phyloP scores from a whole-genome alignment of 2,329 filamentous ascomycete species.

The Claviceps monticola region DNA sequence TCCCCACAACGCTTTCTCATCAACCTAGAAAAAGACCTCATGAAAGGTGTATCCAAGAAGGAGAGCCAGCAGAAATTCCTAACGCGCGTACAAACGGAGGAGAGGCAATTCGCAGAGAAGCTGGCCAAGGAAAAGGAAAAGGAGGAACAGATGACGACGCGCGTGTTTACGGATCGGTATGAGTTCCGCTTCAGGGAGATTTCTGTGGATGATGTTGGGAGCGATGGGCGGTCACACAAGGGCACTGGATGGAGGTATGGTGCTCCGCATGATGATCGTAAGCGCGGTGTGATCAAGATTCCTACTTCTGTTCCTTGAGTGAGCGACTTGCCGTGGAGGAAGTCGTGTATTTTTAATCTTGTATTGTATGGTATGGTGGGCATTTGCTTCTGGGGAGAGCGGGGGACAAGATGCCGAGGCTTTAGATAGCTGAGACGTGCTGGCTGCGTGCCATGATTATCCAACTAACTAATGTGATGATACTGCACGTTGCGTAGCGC shows the following conservation, averaged over 20 bases:
- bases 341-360: not conserved
- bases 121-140: constrained; percentile 19
- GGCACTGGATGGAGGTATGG: constrained; percentile 52
- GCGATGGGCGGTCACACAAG: constrained; percentile 33
- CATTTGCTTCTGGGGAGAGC: too few species aligned
- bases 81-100: constrained; percentile 27
- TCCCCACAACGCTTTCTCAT: constrained; percentile 51
- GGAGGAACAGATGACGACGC: constrained; percentile 27
- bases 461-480: too few species aligned
- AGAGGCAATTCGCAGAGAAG: constrained; percentile 23
- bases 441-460: too few species aligned
- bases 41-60: constrained; percentile 20
- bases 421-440: too few species aligned
- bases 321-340: not conserved
- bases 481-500: too few species aligned
- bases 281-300: constrained; percentile 52
- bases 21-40: constrained; percentile 34
- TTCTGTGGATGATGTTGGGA: constrained; percentile 42
- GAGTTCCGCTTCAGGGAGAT: constrained; percentile 50
- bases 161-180: constrained; percentile 37
- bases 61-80: constrained; percentile 29
- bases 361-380: not conserved
- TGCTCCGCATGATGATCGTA: constrained; percentile 46
- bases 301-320: constrained; percentile 44
- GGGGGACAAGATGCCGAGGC: too few species aligned